Percentiles rank a stretch among this genome's conserved stretches.
Conservation (phyloP, 768 basidiomycete genomes). For the Cytidiella melzeri region DNA sequence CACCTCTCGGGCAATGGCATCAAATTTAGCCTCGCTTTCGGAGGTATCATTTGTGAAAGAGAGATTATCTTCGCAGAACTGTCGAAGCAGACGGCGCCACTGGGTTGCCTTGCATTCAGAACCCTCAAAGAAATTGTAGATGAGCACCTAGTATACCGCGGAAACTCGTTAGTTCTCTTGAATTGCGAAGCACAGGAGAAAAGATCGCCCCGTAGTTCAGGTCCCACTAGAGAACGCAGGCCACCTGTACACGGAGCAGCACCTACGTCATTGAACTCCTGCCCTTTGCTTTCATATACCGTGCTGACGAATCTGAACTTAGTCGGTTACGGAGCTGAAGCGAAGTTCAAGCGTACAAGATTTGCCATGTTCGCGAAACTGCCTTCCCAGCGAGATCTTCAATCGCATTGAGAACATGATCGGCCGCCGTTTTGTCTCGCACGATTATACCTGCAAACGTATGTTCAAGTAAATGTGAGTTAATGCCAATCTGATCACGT, state of each 20-base stretch:
- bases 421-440: slow-evolving; percentile 25
- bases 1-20: slow-evolving; percentile 55
- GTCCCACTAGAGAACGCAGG: too few species aligned
- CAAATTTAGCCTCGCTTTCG: slow-evolving; percentile 41
- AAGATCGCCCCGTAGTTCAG: too few species aligned
- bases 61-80: too few species aligned
- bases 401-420: slow-evolving; percentile 23
- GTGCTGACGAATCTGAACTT: slow-evolving; percentile 27
- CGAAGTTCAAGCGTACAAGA: slow-evolving; percentile 9
- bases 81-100: slow-evolving; percentile 66
- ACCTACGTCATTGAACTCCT: slow-evolving; percentile 57
- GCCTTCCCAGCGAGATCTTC: too few species aligned
- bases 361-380: neutral
- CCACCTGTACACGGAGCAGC: neutral
- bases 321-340: neutral
- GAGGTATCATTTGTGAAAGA: too few species aligned
- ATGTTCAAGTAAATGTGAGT: neutral
- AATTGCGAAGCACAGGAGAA: neutral
- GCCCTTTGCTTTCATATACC: slow-evolving; percentile 55
- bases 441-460: slow-evolving; percentile 28
- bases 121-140: slow-evolving; percentile 73
- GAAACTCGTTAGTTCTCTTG: too few species aligned
- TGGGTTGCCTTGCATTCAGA: slow-evolving; percentile 44
- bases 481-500: neutral
- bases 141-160: slow-evolving; percentile 49